phyloP scores from a whole-genome alignment of 257 asterid species.

The Plantago elongata region DNA sequence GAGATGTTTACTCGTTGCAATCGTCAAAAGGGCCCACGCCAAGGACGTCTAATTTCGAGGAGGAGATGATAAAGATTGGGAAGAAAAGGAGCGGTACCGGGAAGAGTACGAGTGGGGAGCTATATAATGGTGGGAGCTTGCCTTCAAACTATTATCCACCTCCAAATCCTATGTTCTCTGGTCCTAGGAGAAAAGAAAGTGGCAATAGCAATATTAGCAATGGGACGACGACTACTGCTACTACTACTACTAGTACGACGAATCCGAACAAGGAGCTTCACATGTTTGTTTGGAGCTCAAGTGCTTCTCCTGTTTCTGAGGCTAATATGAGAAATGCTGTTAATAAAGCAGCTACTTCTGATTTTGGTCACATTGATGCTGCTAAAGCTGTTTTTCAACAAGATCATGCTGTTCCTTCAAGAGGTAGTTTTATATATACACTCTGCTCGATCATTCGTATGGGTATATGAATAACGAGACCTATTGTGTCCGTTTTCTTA shows the following conservation, averaged over 20 bases:
- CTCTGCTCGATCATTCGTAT: not conserved
- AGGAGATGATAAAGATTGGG: constrained; percentile 62
- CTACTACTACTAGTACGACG: constrained; percentile 3
- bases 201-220: constrained; percentile 12
- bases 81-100: constrained; percentile 35
- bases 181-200: constrained; percentile 55
- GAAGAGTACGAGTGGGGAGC: constrained; percentile 78
- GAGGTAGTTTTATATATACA: constrained; percentile 30
- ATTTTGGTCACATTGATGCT: constrained; percentile 41
- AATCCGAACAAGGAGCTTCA: constrained; percentile 66
- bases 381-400: constrained; percentile 46
- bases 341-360: constrained; percentile 40
- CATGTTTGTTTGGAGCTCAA: constrained; percentile 94
- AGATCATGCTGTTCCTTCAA: constrained; percentile 40
- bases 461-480: not conserved
- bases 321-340: constrained; percentile 53
- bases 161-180: constrained; percentile 72
- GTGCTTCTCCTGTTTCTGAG: constrained; percentile 88
- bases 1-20: constrained; percentile 58
- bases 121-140: constrained; percentile 26
- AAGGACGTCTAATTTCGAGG: constrained; percentile 78
- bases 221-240: constrained; percentile 10
- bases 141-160: constrained; percentile 50
- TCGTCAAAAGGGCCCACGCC: constrained; percentile 85
- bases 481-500: not conserved